Base-by-base conservation (phyloP, 805 yeast genomes). In the Lipomyces lipofer region DNA sequence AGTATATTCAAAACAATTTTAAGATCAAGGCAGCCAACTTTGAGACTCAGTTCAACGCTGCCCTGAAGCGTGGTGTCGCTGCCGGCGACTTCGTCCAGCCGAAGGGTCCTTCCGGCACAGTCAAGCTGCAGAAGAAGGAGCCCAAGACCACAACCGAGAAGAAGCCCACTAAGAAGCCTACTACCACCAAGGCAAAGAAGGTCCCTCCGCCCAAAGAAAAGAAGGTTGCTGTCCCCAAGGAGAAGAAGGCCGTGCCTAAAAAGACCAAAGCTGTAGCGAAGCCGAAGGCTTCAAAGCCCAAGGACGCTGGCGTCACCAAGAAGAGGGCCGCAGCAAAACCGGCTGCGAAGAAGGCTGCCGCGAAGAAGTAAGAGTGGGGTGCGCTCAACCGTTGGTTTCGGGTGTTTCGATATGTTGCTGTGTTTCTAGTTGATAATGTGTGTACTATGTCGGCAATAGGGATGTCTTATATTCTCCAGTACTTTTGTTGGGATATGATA, bases 71-170 rank as follows among this genome's bases (percentile, higher is more conserved):
- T 69, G 95, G 95, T 62, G 92, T 89, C 56, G 82, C 79, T 58
- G 69, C 81, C n/a, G 92, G 86, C 45, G 85, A 80, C 49, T 86
- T 88, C 62, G 69, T 78, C 43, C 95, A 87, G 73, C 95, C 95
- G 69, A 88, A 88, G 74, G 96, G 96, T 45, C 85, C 96, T 17
- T 83, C 95, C 10, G 96, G 95, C 47, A 88, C 95, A 44, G 81
- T 88, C 61, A 87, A 88, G 72, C 70, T 85, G 58, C 76, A 74
- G 67, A 81, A 80, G 74, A 70, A 73, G 64, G 70, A 59, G 44
- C 69, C 67, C 66, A 69, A 66, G 59, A 63, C 68, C 27, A 56
- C 68, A 33, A 60, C 66, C 40, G 65, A 57, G 46, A 64, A 59
- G 54, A 65, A 63, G 51, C 59, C 38, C 29, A 63, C 67, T 32